phyloP scores from a whole-genome alignment of 2,329 filamentous ascomycete genomes.

The Lasiodiplodia gonubiensis region DNA sequence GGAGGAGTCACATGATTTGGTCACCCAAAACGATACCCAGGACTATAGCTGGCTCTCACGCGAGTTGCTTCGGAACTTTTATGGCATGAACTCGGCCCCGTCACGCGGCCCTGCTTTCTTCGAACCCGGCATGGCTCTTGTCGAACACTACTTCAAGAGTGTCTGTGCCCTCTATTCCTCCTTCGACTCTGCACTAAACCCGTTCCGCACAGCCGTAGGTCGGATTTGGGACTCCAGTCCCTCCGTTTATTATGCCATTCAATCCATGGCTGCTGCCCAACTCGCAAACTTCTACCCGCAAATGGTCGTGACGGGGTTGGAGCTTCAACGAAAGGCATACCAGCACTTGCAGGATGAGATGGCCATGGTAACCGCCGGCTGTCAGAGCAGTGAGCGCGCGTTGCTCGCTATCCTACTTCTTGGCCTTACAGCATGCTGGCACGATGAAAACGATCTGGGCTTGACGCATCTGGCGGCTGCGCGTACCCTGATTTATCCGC shows the following conservation, averaged over 20 bases:
- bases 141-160: slow-evolving; percentile 69
- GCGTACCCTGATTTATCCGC: slow-evolving; percentile 51
- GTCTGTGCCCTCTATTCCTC: slow-evolving; percentile 68
- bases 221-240: slow-evolving; percentile 64
- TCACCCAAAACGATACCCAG: not conserved
- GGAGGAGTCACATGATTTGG: slow-evolving; percentile 15
- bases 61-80: slow-evolving; percentile 13
- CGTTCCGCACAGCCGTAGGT: slow-evolving; percentile 64
- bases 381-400: slow-evolving; percentile 55
- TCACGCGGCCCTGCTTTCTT: slow-evolving; percentile 33
- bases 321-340: slow-evolving; percentile 59
- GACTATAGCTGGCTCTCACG: slow-evolving; percentile 10
- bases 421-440: slow-evolving; percentile 66
- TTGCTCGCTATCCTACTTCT: slow-evolving; percentile 64
- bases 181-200: slow-evolving; percentile 67
- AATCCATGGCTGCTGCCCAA: slow-evolving; percentile 69
- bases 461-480: slow-evolving; percentile 59
- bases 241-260: slow-evolving; percentile 65
- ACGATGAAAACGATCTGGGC: slow-evolving; percentile 62
- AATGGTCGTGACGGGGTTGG: slow-evolving; percentile 57
- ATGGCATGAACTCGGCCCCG: not conserved
- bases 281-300: slow-evolving; percentile 63
- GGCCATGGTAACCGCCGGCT: slow-evolving; percentile 50
- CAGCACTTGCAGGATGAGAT: slow-evolving; percentile 58
- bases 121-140: slow-evolving; percentile 61